Evolutionary conservation across 768 basidiomycete species (phyloP).

Genomic region (Kwoniella sp.): DNA sequence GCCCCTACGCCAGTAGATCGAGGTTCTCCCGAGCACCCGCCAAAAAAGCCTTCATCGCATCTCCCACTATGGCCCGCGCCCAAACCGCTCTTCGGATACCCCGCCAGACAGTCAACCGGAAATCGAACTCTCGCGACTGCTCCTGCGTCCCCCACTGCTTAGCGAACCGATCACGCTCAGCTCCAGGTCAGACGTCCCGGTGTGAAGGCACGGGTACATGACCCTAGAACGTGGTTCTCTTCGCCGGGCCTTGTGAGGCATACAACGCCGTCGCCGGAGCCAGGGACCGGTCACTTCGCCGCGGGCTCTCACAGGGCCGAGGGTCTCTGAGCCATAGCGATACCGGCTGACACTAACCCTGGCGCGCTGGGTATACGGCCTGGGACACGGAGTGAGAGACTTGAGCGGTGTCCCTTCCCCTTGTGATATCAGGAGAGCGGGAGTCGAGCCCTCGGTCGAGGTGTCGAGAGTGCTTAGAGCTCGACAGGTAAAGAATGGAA

Average conservation of each 20-base stretch:
- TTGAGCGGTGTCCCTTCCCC: neutral
- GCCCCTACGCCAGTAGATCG: neutral
- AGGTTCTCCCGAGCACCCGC: neutral
- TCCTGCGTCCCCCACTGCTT: neutral
- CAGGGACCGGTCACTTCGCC: neutral
- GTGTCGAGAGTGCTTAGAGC: no score
- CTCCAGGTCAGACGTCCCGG: constrained; percentile 3
- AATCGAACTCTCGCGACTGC: neutral
- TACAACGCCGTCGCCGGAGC: neutral
- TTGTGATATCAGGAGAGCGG: neutral
- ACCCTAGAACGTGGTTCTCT: constrained; percentile 8
- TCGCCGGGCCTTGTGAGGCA: constrained; percentile 1
- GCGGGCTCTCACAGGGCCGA: neutral
- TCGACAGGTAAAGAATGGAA: no score
- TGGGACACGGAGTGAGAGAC: neutral
- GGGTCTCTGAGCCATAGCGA: neutral
- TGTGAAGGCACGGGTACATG: constrained; percentile 11
- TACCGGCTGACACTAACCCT: neutral
- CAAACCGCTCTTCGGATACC: neutral
- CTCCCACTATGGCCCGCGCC: neutral
- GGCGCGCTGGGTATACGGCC: neutral
- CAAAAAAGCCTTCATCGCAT: neutral
- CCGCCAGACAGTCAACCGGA: neutral
- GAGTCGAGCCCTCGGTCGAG: no score
- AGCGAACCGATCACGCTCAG: neutral